Percentiles rank a stretch among this genome's conserved stretches.
phyloP scores from a whole-genome alignment of 176 grass and related monocot genomes.

The Paspalum notatum region DNA sequence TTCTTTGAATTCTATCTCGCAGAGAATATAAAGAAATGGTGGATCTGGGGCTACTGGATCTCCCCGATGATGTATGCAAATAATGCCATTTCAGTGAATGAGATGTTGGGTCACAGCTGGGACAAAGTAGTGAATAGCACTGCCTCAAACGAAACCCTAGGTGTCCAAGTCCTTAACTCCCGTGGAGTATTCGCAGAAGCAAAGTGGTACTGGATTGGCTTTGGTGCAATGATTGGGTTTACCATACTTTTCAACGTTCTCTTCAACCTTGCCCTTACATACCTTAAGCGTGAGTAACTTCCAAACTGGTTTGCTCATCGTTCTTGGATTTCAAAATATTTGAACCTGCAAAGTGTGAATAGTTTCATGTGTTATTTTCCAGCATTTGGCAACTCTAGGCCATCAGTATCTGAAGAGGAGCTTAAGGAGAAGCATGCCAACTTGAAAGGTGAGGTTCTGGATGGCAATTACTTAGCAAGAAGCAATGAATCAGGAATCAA shows the following conservation, averaged over 20 bases:
- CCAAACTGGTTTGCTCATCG: not conserved
- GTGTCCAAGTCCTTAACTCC: not conserved
- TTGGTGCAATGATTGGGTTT: not conserved
- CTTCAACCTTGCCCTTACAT: not conserved
- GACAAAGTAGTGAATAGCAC: not conserved
- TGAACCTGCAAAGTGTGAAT: not conserved
- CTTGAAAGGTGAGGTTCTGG: not conserved
- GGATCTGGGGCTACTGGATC: slow-evolving; percentile 56
- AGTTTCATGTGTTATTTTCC: not conserved
- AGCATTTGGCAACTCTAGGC: not conserved
- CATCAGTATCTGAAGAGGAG: not conserved
- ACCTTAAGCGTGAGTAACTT: not conserved
- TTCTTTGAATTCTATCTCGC: not conserved
- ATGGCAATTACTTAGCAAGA: not conserved
- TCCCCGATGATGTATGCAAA: slow-evolving; percentile 31
- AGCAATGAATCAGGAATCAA: not conserved
- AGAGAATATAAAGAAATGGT: slow-evolving; percentile 15
- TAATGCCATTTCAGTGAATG: slow-evolving; percentile 21
- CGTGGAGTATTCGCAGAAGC: not conserved
- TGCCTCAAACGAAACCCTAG: not conserved
- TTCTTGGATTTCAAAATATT: not conserved
- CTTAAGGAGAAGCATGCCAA: too few relatives aligned
- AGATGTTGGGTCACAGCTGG: not conserved
- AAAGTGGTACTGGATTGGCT: slow-evolving; percentile 25
- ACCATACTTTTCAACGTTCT: not conserved